phyloP scores from a whole-genome alignment of 2,329 filamentous ascomycete species.

The Aspergillus ibericus region DNA sequence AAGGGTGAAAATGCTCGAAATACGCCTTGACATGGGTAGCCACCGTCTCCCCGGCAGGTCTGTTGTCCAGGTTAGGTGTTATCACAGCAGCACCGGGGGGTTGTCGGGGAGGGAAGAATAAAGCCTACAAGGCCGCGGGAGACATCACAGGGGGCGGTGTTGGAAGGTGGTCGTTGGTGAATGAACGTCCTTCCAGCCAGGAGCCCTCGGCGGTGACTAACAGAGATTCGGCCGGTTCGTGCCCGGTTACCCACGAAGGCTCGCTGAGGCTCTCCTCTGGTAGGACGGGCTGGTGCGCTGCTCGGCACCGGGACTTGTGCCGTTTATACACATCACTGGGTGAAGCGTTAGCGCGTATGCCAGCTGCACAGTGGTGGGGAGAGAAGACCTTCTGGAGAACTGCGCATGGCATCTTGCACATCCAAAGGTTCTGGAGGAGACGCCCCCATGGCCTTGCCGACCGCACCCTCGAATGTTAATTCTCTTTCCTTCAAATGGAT shows the following conservation, averaged over 20 bases:
- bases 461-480: neutral
- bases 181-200: too few species aligned
- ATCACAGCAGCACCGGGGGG: neutral
- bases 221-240: too few species aligned
- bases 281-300: neutral
- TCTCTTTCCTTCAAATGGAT: neutral
- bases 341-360: neutral
- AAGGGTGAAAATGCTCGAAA: neutral
- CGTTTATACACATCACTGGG: neutral
- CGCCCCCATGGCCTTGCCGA: neutral
- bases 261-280: too few species aligned
- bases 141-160: too few species aligned
- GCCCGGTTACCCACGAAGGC: too few species aligned
- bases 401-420: slow-evolving; percentile 2
- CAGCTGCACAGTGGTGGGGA: too few species aligned
- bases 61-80: too few species aligned
- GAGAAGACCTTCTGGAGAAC: neutral
- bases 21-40: neutral
- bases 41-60: too few species aligned
- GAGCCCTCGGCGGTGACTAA: too few species aligned
- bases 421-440: neutral
- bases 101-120: too few species aligned
- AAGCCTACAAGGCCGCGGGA: too few species aligned
- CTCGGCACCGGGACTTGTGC: neutral
- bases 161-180: too few species aligned